Conservation (phyloP, 768 basidiomycete genomes). For the Cubamyces sp. region DNA sequence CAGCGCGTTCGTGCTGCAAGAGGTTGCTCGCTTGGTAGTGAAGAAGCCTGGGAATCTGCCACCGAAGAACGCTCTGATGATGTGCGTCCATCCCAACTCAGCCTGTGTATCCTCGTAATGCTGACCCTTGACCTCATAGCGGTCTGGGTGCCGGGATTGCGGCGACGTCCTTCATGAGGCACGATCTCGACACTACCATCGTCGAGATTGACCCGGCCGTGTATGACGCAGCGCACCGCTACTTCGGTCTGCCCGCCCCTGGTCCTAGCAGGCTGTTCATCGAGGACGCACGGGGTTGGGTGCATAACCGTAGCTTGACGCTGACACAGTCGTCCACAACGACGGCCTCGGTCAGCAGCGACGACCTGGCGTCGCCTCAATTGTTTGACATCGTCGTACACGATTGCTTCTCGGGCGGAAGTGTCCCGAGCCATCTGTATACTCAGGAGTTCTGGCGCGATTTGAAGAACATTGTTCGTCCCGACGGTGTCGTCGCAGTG, state of each 20-base stretch:
- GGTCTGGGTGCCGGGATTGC: constrained; percentile 89
- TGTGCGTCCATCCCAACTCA: constrained; percentile 50
- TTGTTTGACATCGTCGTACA: constrained; percentile 80
- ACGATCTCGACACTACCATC: constrained; percentile 74
- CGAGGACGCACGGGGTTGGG: constrained; percentile 77
- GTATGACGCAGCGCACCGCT: constrained; percentile 77
- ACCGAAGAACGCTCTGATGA: constrained; percentile 61
- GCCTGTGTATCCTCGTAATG: neutral
- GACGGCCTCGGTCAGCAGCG: constrained; percentile 1
- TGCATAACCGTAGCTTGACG: constrained; percentile 44
- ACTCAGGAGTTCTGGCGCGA: constrained; percentile 84
- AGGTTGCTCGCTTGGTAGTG: constrained; percentile 72
- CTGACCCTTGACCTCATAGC: constrained; percentile 44
- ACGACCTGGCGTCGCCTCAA: constrained; percentile 10
- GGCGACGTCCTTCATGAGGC: constrained; percentile 71
- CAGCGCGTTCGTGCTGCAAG: constrained; percentile 83
- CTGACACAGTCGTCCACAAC: constrained; percentile 33
- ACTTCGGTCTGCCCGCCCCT: constrained; percentile 78
- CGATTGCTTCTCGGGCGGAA: constrained; percentile 93
- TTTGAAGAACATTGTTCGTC: constrained; percentile 62
- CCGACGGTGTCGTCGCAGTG: constrained; percentile 79
- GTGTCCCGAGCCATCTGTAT: constrained; percentile 85
- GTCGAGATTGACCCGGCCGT: constrained; percentile 95
- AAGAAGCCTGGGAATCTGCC: constrained; percentile 48
- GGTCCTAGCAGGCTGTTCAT: constrained; percentile 64